phyloP scores from a whole-genome alignment of 208 protist genomes.

The Crithidia thermophila region DNA sequence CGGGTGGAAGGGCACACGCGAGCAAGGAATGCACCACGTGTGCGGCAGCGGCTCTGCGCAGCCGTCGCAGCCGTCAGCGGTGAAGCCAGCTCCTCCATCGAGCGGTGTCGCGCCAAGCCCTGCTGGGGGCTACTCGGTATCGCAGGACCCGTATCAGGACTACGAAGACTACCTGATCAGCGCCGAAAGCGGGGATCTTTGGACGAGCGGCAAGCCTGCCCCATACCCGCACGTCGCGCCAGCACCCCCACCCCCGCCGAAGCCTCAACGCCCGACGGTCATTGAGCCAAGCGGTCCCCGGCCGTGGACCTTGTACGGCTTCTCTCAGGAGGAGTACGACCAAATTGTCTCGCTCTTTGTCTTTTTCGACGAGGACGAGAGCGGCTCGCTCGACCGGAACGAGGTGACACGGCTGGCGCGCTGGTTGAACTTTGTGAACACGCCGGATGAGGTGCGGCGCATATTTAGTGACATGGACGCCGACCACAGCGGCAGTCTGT shows the following conservation, averaged over 20 bases:
- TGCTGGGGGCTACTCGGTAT: too few relatives aligned
- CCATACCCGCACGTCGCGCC: too few relatives aligned
- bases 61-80: background rate
- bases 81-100: background rate
- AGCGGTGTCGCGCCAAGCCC: too few relatives aligned
- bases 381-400: conserved; percentile 50
- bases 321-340: conserved; percentile 81
- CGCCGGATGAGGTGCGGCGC: conserved; percentile 59
- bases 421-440: conserved; percentile 84
- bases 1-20: conserved; percentile 67
- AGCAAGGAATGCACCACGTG: conserved; percentile 30
- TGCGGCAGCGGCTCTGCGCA: conserved; percentile 15
- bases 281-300: conserved; percentile 43
- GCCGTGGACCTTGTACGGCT: conserved; percentile 68
- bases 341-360: conserved; percentile 82
- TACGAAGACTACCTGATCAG: too few relatives aligned
- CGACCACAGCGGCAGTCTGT: conserved; percentile 62
- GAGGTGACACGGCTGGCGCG: conserved; percentile 70
- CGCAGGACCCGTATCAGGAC: conserved; percentile 10
- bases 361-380: conserved; percentile 81
- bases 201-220: too few relatives aligned
- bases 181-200: too few relatives aligned
- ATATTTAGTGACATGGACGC: conserved; percentile 83
- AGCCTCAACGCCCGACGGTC: conserved; percentile 32
- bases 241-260: background rate